Base-by-base conservation (phyloP, 129 eudicot species). In the Centaurea solstitialis region DNA sequence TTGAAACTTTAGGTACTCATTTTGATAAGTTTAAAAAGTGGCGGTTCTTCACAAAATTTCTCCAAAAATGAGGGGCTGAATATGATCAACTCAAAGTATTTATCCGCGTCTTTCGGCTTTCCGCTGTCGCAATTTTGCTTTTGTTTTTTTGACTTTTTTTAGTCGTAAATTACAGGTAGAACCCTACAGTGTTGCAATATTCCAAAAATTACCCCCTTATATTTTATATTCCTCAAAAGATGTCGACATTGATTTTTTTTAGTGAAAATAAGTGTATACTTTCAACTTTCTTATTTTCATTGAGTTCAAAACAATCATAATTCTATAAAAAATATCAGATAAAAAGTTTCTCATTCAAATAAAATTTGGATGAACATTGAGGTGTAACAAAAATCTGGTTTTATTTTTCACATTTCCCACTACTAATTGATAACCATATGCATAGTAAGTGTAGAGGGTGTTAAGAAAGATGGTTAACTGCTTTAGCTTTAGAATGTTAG, bases 51-150 rank as follows among this genome's bases (percentile, higher is more conserved):
- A 17, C 35, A 53, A 43, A 45, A 9, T 1, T 33, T 28, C 68
- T 15, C 17, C 5, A 22, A 35, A 30, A 15, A 68, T 9, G 12
- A 75, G 75, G 80, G 80, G 80, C 15, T 74, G 75, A 74, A 33
- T 45, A 68, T 75, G 75, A 41, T 37, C 22, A 74, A 20, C 26
- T 7, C 26, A 65, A 15, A 21, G 12, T 74, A 43, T 43, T 21
- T 67, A 75, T 81, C 85, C 80, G 85, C 70, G 76, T 75, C 76
- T 81, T 67, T 75, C n/a, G 85, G 80, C 80, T 81, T 81, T 81
- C 70, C 13, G 23, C 74, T 81, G 85, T 81, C 76, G 85, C 67
- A 47, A 74, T 64, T 40, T 64, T 75, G 85, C 85, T 67, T 81
- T 81, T 45, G 70, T 13, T 47, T 45, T 77, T 66, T 81, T 40